Evolutionary conservation across 305 asterid species (phyloP).

Genomic region (Solanum chacoense): DNA sequence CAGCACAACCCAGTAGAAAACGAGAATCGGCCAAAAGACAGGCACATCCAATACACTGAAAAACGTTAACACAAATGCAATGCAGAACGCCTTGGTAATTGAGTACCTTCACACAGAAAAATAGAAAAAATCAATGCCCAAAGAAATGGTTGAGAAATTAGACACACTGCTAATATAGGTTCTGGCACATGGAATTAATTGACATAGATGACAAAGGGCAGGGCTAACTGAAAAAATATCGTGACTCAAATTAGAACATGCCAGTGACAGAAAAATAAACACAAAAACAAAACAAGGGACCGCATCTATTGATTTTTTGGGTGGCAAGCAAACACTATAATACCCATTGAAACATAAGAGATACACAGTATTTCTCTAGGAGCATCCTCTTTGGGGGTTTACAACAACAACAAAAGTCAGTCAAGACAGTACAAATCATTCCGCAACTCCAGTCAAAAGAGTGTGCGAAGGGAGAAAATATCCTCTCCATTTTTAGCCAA

Average conservation of each 20-base stretch:
- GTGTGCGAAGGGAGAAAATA: background rate
- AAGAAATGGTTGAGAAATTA: background rate
- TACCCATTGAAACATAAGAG: background rate
- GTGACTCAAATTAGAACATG: background rate
- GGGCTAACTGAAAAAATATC: background rate
- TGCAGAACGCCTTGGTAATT: slow-evolving; percentile 50
- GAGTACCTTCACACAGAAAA: slow-evolving; percentile 43
- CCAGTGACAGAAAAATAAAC: background rate
- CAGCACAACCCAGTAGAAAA: slow-evolving; percentile 55
- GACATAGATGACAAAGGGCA: background rate
- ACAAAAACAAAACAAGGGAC: background rate
- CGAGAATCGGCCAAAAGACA: slow-evolving; percentile 71
- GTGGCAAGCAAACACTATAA: background rate
- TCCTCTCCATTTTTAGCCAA: background rate
- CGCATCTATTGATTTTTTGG: background rate
- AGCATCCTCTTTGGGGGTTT: background rate
- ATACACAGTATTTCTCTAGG: background rate
- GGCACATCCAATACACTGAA: slow-evolving; percentile 54
- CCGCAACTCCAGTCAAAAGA: background rate
- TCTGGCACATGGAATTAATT: background rate
- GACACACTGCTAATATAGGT: background rate
- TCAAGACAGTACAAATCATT: background rate
- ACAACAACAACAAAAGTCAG: background rate
- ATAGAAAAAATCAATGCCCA: slow-evolving; percentile 3
- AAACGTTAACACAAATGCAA: slow-evolving; percentile 55